Evolutionary conservation across 83 land plant species (phyloP), one percentile per base, ranked within the genome.

Genomic region (Larix sibirica): DNA sequence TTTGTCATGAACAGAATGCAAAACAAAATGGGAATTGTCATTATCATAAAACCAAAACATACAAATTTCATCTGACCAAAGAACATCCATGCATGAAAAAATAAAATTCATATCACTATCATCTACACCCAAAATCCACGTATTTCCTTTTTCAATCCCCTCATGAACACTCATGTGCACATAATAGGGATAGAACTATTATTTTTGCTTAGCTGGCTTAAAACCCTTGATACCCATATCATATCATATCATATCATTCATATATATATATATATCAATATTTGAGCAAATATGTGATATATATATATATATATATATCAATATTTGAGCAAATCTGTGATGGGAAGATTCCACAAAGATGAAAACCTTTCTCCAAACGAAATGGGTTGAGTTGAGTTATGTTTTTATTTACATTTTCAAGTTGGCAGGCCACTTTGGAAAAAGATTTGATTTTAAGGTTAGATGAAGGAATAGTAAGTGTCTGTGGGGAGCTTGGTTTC

Each of bases 1-100:
- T 71, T 73, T 42, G 77, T 42, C 20, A 21, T 6, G 13, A 73
- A n/a, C 20, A 50, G 14, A 50, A 50, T 50, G 14, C 56, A 50
- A 50, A 50, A 50, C 17, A 13, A 73, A 12, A 73, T 6, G 26
- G 77, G 56, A 12, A 73, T 42, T 38, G 44, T 23, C 56, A 42
- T 73, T 50, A 10, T 50, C 56, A 50, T 42, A 73, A 73, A 31
- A 54, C 18, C 77, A 42, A 38, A 44, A 21, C 56, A 50, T 50
- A 12, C 56, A 24, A 42, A 54, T 74, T 74, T 74, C 77, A 10
- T 74, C 58, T 74, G 16, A 24, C 17, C 26, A 44, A 74, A 74
- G 56, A 54, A 74, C 58, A 74, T 74, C 58, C 77, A 74, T 44
- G 26, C 77, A 74, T 74, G 77, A 74, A 36, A n/a, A 73, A 24